Evolutionary conservation across 1,284 basidiomycete species (phyloP).

Genomic region (Puccinia hordei): DNA sequence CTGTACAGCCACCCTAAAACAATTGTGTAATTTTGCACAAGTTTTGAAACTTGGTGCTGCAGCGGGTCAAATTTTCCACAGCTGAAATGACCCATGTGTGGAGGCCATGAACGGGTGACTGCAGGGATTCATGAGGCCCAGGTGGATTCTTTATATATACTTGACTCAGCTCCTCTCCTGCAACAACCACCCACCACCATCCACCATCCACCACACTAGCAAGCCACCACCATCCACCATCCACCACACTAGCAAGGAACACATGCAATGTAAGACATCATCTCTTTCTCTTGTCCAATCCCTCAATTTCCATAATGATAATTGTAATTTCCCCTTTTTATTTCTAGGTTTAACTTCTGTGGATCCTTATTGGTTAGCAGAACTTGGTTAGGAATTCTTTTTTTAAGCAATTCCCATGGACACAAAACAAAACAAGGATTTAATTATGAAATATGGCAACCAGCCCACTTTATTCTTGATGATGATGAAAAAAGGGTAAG

Average conservation of each 20-base stretch:
- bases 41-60: no score
- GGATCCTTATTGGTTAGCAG: constrained; percentile 86
- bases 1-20: no score
- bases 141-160: no score
- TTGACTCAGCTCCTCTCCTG: no score
- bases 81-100: no score
- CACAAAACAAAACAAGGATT: constrained; percentile 13
- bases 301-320: constrained; percentile 41
- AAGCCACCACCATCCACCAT: no score
- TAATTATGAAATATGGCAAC: constrained; percentile 85
- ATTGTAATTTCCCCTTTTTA: constrained; percentile 8
- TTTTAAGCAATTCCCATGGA: constrained; percentile 60
- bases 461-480: constrained; percentile 61
- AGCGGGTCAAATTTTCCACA: no score
- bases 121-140: no score
- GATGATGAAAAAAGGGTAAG: constrained; percentile 51
- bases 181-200: no score
- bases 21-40: no score
- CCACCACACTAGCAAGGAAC: constrained; percentile 47
- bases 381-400: constrained; percentile 54
- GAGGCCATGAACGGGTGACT: no score
- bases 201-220: no score
- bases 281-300: neutral
- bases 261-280: constrained; percentile 62
- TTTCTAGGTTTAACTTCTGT: constrained; percentile 91